Evolutionary conservation across 2,329 filamentous ascomycete genomes (phyloP), one percentile per base, ranked within the genome.

Genomic region (Plectosphaerella cucumerina): DNA sequence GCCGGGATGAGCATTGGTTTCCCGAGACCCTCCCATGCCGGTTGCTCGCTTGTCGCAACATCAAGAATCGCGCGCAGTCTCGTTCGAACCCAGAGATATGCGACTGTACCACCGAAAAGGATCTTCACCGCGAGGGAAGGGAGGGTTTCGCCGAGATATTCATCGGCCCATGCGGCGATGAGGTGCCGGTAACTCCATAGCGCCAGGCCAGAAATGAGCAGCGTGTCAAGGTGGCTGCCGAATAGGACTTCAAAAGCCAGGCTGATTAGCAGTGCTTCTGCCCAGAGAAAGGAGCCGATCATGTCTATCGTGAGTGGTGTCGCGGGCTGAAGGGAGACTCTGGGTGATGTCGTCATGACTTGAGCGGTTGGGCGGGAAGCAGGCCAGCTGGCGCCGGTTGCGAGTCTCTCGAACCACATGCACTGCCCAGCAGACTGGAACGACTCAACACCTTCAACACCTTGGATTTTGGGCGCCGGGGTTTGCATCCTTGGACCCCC

Each of bases 1-100:
- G 82, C 83, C 8, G 86, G 85, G 41, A 90, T 80, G 12, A 91
- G 67, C 50, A 82, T 67, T 3, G 81, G 76, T 48, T 67, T 65
- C 10, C 59, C 64, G 0, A 60, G 62, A 2, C 63, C 65, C 20
- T 56, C 48, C 61, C 56, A 62, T 42, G 34, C 34, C 11, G 53
- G 37, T 18, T 44, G 11, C 18, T 48, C 48, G 11, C 17, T 44
- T 4, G 26, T 33, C 35, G 31, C 14, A 8, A 50, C 33, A 6
- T 18, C 31, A 18, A 50, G 20, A 34, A 48, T 12, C 23, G 44
- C 42, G 34, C 48, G 48, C 9, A 41, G n/a, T 20, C 39, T 3
- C 6, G 18, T 8, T 6, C n/a, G n/a, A 20, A 20, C 17, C 39
- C 39, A 42, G 9, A 21, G 2, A 12, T 18, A 42, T 17, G 39